Evolutionary conservation across 2,329 filamentous ascomycete genomes (phyloP).

Genomic region (Penicillium sp.): DNA sequence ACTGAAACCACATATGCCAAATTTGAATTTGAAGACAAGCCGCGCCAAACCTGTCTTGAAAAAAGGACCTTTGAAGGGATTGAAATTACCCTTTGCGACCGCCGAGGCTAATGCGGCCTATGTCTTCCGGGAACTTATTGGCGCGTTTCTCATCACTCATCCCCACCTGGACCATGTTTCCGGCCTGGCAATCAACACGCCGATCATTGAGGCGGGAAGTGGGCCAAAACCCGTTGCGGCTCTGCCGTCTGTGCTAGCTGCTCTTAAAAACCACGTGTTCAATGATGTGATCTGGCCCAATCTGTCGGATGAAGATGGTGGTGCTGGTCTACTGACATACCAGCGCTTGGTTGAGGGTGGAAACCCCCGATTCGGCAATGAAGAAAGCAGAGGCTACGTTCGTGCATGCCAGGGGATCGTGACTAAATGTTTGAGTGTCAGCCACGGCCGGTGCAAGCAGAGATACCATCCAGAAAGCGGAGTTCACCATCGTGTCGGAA

Average conservation of each 20-base stretch:
- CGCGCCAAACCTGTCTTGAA: conserved; percentile 26
- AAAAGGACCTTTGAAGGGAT: conserved; percentile 76
- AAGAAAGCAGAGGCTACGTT: conserved; percentile 77
- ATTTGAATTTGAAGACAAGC: conserved; percentile 24
- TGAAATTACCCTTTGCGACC: conserved; percentile 67
- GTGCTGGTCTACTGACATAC: conserved; percentile 88
- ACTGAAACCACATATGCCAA: conserved; percentile 53
- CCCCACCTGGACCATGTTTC: conserved; percentile 95
- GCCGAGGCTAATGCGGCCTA: conserved; percentile 77
- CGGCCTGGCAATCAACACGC: conserved; percentile 90
- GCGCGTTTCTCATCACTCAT: conserved; percentile 90
- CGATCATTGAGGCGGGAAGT: conserved; percentile 73
- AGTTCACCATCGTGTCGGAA: conserved; percentile 61
- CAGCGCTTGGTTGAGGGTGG: conserved; percentile 86
- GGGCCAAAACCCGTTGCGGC: conserved; percentile 82
- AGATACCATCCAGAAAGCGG: conserved; percentile 51
- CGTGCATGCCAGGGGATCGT: conserved; percentile 85
- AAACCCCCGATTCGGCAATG: conserved; percentile 78
- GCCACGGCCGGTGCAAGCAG: conserved; percentile 86
- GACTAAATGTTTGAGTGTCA: conserved; percentile 84
- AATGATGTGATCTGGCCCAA: conserved; percentile 99
- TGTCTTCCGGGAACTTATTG: conserved; percentile 75
- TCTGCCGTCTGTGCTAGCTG: conserved; percentile 83
- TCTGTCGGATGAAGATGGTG: conserved; percentile 91
- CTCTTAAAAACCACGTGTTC: conserved; percentile 92